Percentiles rank a stretch among this genome's conserved stretches.
phyloP scores from a whole-genome alignment of 176 grass and related monocot genomes.

The Puya raimondii region DNA sequence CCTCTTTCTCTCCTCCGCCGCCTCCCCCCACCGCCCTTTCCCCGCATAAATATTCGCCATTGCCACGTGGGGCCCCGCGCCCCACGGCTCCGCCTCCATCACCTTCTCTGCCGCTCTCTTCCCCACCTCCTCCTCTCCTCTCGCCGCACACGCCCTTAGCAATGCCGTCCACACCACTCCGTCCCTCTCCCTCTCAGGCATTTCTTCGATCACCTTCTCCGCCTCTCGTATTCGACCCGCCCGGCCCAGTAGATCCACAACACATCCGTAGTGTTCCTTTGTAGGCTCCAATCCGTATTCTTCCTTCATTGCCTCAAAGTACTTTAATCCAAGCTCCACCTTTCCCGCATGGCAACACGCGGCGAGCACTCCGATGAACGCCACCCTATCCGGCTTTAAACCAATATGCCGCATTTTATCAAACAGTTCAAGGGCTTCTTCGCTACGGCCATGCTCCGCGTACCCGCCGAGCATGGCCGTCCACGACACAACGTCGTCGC shows the following conservation, averaged over 20 bases:
- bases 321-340: slow-evolving; percentile 43
- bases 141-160: slow-evolving; percentile 44
- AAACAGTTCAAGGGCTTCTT: slow-evolving; percentile 36
- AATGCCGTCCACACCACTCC: slow-evolving; percentile 54
- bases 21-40: slow-evolving; percentile 48
- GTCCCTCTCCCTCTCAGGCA: slow-evolving; percentile 39
- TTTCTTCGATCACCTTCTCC: slow-evolving; percentile 38
- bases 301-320: slow-evolving; percentile 38
- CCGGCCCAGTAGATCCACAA: slow-evolving; percentile 43
- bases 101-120: slow-evolving; percentile 33
- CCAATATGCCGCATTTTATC: slow-evolving; percentile 31
- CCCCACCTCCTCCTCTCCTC: slow-evolving; percentile 39
- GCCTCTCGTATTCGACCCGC: slow-evolving; percentile 45
- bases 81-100: slow-evolving; percentile 45
- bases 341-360: slow-evolving; percentile 48
- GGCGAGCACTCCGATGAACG: slow-evolving; percentile 43
- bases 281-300: slow-evolving; percentile 30
- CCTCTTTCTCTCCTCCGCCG: slow-evolving; percentile 36
- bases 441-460: slow-evolving; percentile 44
- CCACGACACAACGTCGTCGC: slow-evolving; percentile 44
- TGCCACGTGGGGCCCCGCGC: slow-evolving; percentile 47
- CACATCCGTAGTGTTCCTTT: slow-evolving; percentile 61
- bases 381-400: slow-evolving; percentile 42
- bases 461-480: slow-evolving; percentile 45
- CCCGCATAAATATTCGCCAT: slow-evolving; percentile 53